phyloP scores from a whole-genome alignment of 306 rosid genomes.

The Begonia loranthoides region DNA sequence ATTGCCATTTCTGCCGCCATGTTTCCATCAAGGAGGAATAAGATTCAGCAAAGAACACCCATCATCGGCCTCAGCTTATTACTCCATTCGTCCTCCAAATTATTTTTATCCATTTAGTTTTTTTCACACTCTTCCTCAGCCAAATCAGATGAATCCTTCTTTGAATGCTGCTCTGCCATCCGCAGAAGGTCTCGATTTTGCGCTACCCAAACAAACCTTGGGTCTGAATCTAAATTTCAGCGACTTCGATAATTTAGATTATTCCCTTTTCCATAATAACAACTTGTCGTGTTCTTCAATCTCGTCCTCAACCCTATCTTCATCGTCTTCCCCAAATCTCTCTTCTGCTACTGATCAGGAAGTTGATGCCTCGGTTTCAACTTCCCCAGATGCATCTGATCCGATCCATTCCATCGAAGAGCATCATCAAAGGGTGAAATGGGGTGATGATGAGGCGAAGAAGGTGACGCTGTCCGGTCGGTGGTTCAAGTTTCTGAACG shows the following conservation, averaged over 20 bases:
- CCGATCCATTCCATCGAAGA: conserved; percentile 18
- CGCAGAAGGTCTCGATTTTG: conserved; percentile 35
- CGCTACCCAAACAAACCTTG: conserved; percentile 58
- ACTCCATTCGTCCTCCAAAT: conserved; percentile 15
- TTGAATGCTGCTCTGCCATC: conserved; percentile 19
- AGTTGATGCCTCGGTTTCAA: conserved; percentile 7
- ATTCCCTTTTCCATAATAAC: conserved; percentile 21
- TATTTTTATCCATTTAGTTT: conserved; percentile 14
- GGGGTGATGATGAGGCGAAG: conserved; percentile 57
- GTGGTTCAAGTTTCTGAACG: conserved; percentile 64
- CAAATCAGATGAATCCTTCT: neutral
- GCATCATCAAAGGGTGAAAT: conserved; percentile 24
- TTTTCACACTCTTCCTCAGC: conserved; percentile 20
- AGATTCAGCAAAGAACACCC: conserved; percentile 20
- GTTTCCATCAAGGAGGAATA: conserved; percentile 27
- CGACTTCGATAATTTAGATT: conserved; percentile 45
- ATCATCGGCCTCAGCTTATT: conserved; percentile 30
- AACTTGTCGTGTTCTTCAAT: conserved; percentile 17
- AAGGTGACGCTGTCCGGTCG: conserved; percentile 64
- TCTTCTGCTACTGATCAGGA: conserved; percentile 29
- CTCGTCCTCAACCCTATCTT: conserved; percentile 30
- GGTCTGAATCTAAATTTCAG: conserved; percentile 77
- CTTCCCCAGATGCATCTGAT: conserved; percentile 17
- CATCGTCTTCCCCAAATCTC: conserved; percentile 30
- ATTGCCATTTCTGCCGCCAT: conserved; percentile 10